phyloP scores from a whole-genome alignment of 331 rosid genomes.

The Malus hybrid region DNA sequence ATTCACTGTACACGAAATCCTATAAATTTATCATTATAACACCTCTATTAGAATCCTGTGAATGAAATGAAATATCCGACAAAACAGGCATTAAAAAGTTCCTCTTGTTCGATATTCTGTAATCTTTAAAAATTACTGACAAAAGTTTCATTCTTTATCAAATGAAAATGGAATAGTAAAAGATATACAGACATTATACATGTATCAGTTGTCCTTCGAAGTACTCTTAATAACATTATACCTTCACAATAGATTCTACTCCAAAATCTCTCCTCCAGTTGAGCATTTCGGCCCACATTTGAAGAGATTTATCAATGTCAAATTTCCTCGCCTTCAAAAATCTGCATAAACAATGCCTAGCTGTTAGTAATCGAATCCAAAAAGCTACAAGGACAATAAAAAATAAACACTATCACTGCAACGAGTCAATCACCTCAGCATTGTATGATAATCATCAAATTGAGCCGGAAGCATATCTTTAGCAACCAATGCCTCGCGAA shows the following conservation, averaged over 20 bases:
- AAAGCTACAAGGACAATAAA: background rate
- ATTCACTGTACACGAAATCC: conserved; percentile 75
- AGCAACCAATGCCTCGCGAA: conserved; percentile 48
- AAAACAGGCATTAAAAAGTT: conserved; percentile 5
- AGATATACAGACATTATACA: background rate
- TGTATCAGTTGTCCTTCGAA: conserved; percentile 5
- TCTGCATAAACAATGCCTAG: conserved; percentile 40
- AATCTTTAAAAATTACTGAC: background rate
- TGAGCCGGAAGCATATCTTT: conserved; percentile 63
- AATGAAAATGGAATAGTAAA: background rate
- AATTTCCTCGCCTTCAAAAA: conserved; percentile 90
- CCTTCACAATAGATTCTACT: conserved; percentile 74
- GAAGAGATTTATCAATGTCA: conserved; percentile 72
- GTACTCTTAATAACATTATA: conserved; percentile 11
- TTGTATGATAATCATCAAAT: conserved; percentile 86
- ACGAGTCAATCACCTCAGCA: conserved; percentile 55
- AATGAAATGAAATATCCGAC: background rate
- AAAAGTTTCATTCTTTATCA: background rate
- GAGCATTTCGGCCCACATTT: conserved; percentile 96
- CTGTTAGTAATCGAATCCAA: conserved; percentile 8
- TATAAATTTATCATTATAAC: conserved; percentile 2
- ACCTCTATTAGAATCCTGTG: background rate
- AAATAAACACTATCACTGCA: background rate
- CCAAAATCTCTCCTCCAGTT: conserved; percentile 77
- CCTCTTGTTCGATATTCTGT: background rate